Percentiles rank a stretch among this genome's conserved stretches.
phyloP scores from a whole-genome alignment of 2,329 filamentous ascomycete genomes.

The Trichoderma guizhouense region DNA sequence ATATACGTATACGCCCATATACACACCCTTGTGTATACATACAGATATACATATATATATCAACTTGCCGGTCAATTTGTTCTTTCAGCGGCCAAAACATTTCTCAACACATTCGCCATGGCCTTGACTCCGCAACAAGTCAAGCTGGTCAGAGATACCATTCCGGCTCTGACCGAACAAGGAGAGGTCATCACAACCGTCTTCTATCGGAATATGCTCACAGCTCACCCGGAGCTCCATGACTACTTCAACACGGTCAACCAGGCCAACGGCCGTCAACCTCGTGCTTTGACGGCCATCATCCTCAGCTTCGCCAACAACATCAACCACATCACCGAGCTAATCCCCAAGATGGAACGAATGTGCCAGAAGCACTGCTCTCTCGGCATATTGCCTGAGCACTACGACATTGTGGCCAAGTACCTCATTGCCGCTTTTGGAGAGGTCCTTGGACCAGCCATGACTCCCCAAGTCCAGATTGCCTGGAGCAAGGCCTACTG shows the following conservation, averaged over 20 bases:
- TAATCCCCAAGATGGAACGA: slow-evolving; percentile 52
- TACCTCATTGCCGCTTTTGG: slow-evolving; percentile 66
- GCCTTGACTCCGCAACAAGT: slow-evolving; percentile 54
- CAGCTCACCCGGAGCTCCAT: slow-evolving; percentile 62
- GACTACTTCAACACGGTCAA: slow-evolving; percentile 62
- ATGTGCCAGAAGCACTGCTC: slow-evolving; percentile 72
- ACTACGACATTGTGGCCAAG: slow-evolving; percentile 68
- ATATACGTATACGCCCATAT: neutral
- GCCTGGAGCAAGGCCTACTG: slow-evolving; percentile 72
- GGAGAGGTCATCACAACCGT: slow-evolving; percentile 65
- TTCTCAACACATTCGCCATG: slow-evolving; percentile 24
- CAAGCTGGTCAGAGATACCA: slow-evolving; percentile 64
- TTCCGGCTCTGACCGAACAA: slow-evolving; percentile 65
- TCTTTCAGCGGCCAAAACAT: neutral
- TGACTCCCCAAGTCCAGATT: slow-evolving; percentile 60
- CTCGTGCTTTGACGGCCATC: slow-evolving; percentile 34
- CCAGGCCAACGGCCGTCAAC: slow-evolving; percentile 36
- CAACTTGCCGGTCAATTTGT: neutral
- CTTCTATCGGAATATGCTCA: slow-evolving; percentile 69
- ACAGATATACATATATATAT: neutral
- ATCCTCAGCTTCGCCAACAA: slow-evolving; percentile 70
- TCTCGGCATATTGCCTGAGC: slow-evolving; percentile 63
- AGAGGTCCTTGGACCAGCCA: slow-evolving; percentile 60
- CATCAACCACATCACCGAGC: slow-evolving; percentile 60
- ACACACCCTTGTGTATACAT: neutral